Percentiles rank a stretch among this genome's conserved stretches.
Evolutionary conservation across 805 yeast species (phyloP).

Genomic region (Wickerhamomyces canadensis): DNA sequence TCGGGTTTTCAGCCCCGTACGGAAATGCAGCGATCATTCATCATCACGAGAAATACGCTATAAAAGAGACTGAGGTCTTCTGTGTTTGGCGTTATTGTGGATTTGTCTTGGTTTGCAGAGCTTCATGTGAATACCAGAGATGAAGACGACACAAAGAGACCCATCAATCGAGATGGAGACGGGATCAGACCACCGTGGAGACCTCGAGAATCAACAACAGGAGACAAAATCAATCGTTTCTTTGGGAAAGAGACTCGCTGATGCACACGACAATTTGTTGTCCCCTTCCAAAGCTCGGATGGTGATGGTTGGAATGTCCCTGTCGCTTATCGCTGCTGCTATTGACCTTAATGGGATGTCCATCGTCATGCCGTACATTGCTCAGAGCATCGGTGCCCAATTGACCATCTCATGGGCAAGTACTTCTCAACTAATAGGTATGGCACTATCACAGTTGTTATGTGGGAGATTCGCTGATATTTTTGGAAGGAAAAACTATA

Average conservation of each 20-base stretch:
- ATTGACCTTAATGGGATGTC: not conserved
- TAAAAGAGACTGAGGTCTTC: too few relatives aligned
- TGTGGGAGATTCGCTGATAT: conserved; percentile 1
- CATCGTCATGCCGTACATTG: conserved; percentile 1
- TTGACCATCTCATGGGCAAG: not conserved
- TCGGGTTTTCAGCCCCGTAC: too few relatives aligned
- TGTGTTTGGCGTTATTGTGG: too few relatives aligned
- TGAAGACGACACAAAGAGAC: too few relatives aligned
- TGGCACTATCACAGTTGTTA: not conserved
- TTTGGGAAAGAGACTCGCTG: not conserved
- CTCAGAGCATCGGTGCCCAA: not conserved
- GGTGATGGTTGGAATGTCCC: not conserved
- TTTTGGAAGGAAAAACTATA: not conserved
- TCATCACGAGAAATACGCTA: too few relatives aligned
- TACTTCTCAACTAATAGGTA: not conserved
- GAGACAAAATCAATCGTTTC: not conserved
- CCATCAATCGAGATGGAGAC: too few relatives aligned
- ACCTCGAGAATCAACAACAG: not conserved
- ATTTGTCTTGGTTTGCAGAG: too few relatives aligned
- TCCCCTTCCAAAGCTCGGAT: not conserved
- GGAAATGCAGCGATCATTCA: too few relatives aligned
- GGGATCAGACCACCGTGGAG: too few relatives aligned
- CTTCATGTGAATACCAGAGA: too few relatives aligned
- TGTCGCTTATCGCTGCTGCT: not conserved
- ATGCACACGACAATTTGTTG: not conserved